phyloP scores from a whole-genome alignment of 768 basidiomycete genomes.

The Trichaptum fuscoviolaceum region DNA sequence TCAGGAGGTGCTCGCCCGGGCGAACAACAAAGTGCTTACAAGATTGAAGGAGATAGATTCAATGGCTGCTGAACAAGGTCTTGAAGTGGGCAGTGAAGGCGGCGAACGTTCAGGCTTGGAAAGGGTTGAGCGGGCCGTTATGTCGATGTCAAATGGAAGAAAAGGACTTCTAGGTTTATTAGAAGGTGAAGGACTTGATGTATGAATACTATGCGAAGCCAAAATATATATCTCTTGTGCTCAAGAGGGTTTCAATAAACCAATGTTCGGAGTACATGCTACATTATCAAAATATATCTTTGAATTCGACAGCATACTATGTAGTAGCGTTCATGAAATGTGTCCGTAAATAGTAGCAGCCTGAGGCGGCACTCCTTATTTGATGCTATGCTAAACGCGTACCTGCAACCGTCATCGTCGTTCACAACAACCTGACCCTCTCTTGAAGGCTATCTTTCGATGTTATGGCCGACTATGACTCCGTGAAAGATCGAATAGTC shows the following conservation, averaged over 20 bases:
- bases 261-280: no score
- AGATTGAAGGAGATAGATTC: slow-evolving; percentile 51
- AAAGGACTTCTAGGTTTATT: slow-evolving; percentile 36
- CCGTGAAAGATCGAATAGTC: slow-evolving; percentile 68
- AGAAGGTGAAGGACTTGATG: slow-evolving; percentile 36
- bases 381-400: not conserved
- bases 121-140: slow-evolving; percentile 44
- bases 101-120: slow-evolving; percentile 38
- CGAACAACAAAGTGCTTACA: slow-evolving; percentile 43
- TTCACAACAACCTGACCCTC: not conserved
- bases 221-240: not conserved
- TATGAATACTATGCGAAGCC: no score
- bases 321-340: not conserved
- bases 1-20: slow-evolving; percentile 33
- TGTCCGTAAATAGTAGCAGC: not conserved
- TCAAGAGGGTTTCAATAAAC: not conserved
- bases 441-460: not conserved
- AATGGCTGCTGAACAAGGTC: slow-evolving; percentile 33
- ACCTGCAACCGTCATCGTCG: not conserved
- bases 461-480: slow-evolving; percentile 37
- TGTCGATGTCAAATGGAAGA: slow-evolving; percentile 21
- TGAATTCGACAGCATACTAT: no score
- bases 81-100: slow-evolving; percentile 38
- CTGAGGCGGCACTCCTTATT: not conserved
- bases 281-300: no score